Evolutionary conservation across 345 rosid genomes (phyloP).

Genomic region (Firmiana major): DNA sequence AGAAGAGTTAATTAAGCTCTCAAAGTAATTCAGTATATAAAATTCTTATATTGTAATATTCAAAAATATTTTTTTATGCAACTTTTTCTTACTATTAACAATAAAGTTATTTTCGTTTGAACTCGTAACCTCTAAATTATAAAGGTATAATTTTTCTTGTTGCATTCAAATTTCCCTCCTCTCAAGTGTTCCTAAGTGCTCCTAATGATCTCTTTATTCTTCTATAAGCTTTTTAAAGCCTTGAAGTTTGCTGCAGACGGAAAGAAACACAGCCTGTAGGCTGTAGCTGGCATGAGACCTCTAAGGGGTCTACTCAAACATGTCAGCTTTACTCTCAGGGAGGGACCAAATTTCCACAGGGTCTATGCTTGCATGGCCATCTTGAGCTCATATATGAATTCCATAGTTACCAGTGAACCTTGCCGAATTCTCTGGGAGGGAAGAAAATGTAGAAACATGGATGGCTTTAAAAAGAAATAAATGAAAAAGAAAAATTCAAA

Average conservation of each 20-base stretch:
- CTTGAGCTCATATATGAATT: slow-evolving; percentile 15
- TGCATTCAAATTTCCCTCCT: no score
- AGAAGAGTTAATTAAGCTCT: not conserved
- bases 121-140: no score
- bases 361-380: slow-evolving; percentile 11
- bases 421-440: not conserved
- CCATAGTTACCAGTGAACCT: slow-evolving; percentile 19
- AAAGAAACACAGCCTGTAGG: not conserved
- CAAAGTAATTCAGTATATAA: no score
- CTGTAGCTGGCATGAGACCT: slow-evolving; percentile 5
- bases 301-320: not conserved
- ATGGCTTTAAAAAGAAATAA: no score
- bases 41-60: no score
- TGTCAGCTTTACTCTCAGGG: slow-evolving; percentile 16
- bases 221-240: not conserved
- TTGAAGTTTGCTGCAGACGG: not conserved
- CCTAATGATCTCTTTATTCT: not conserved
- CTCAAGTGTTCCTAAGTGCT: no score
- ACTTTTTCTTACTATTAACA: no score
- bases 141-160: no score
- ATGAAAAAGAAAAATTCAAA: no score
- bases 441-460: not conserved
- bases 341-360: slow-evolving; percentile 2
- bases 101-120: no score
- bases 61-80: no score